A percentile compares a stretch with the other conserved stretches of the same genome.
Conservation (phyloP, 1,139 yeast genomes). For the Debaryomyces nepalensis region DNA sequence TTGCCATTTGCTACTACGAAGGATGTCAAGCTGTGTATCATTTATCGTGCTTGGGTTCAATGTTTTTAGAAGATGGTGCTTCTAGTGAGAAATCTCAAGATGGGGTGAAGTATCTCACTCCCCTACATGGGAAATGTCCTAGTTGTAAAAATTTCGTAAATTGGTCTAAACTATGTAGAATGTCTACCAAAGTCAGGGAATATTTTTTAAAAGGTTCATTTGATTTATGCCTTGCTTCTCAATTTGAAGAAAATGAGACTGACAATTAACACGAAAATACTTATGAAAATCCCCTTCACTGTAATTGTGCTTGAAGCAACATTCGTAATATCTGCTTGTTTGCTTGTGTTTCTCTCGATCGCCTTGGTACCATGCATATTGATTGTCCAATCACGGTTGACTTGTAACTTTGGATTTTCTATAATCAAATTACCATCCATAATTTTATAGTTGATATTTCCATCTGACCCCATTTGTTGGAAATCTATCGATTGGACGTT, state of each 20-base stretch:
- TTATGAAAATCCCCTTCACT: neutral
- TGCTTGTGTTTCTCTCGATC: neutral
- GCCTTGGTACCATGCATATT: constrained; percentile 12
- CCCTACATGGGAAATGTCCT: constrained; percentile 45
- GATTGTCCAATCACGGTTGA: constrained; percentile 58
- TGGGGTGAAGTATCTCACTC: constrained; percentile 31
- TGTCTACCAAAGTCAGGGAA: constrained; percentile 35
- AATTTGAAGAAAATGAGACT: constrained; percentile 2
- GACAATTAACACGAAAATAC: neutral
- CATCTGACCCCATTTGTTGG: constrained; percentile 35
- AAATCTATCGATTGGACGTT: constrained; percentile 29
- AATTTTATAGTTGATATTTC: constrained; percentile 36
- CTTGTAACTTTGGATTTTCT: constrained; percentile 56
- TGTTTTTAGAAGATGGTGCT: constrained; percentile 5
- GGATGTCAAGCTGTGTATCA: constrained; percentile 44
- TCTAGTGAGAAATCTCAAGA: neutral
- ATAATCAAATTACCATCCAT: constrained; percentile 36
- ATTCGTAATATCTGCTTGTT: neutral
- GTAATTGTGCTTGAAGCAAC: too few relatives aligned
- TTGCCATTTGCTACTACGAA: constrained; percentile 41
- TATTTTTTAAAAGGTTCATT: constrained; percentile 19
- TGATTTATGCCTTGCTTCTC: neutral
- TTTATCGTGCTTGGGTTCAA: constrained; percentile 47
- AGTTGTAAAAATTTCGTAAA: constrained; percentile 36
- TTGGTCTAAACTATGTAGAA: constrained; percentile 48